Percentiles rank a stretch among this genome's conserved stretches.
These are phyloP conservation scores for Actinidia chinensis DNA, from an alignment of 179 eudicot genomes.

Conservation along the genomic window DNA sequence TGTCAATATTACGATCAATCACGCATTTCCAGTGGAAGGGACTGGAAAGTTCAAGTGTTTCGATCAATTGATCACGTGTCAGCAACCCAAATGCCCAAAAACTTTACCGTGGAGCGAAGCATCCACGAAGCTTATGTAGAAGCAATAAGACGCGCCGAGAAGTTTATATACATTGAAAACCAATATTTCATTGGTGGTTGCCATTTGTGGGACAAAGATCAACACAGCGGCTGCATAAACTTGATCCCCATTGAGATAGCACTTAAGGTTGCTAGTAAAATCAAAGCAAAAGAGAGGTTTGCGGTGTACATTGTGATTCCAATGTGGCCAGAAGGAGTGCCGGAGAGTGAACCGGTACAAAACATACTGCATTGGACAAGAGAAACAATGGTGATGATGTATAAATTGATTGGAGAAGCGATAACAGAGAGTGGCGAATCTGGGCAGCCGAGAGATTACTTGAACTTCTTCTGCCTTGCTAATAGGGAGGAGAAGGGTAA, in stretches of 20 bases:
- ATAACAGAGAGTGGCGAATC: slow-evolving; percentile 51
- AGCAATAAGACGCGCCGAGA: slow-evolving; percentile 81
- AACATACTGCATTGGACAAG: slow-evolving; percentile 89
- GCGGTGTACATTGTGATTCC: slow-evolving; percentile 78
- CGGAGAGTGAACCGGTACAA: slow-evolving; percentile 77
- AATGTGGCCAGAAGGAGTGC: slow-evolving; percentile 98
- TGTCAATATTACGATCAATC: slow-evolving; percentile 20
- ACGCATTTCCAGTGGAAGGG: slow-evolving; percentile 28
- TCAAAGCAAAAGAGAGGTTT: slow-evolving; percentile 71
- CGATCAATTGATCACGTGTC: slow-evolving; percentile 80
- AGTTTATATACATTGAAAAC: slow-evolving; percentile 81
- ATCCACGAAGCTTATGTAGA: slow-evolving; percentile 82
- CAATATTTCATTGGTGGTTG: slow-evolving; percentile 92
- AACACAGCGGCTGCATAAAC: slow-evolving; percentile 67
- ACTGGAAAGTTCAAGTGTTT: slow-evolving; percentile 82
- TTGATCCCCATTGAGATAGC: slow-evolving; percentile 91
- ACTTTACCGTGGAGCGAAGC: slow-evolving; percentile 54
- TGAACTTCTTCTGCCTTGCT: slow-evolving; percentile 94
- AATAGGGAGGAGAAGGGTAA: slow-evolving; percentile 62
- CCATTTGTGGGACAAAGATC: slow-evolving; percentile 70
- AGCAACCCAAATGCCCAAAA: slow-evolving; percentile 47
- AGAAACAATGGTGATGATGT: slow-evolving; percentile 89
- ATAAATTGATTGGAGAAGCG: slow-evolving; percentile 67
- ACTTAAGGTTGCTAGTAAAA: slow-evolving; percentile 69
- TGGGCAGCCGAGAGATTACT: slow-evolving; percentile 73